phyloP scores from a whole-genome alignment of 148 eudicot species.

The Rhododendron vialii region DNA sequence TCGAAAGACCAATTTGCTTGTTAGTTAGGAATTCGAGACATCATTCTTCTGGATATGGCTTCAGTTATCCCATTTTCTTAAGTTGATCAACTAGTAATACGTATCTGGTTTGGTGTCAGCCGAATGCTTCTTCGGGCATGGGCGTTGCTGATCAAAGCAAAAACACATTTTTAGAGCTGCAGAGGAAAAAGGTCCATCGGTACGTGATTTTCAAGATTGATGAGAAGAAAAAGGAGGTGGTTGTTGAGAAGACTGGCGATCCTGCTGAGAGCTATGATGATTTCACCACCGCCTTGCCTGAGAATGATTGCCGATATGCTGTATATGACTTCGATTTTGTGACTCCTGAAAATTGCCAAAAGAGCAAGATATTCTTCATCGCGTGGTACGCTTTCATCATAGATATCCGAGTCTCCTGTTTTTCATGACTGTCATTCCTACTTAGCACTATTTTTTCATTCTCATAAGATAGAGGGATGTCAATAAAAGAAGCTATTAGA shows the following conservation, averaged over 20 bases:
- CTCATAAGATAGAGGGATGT: neutral
- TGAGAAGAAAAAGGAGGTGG: constrained; percentile 60
- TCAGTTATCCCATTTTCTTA: neutral
- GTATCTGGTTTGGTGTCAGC: constrained; percentile 28
- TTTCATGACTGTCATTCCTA: neutral
- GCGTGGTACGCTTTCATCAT: constrained; percentile 47
- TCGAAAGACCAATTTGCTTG: neutral
- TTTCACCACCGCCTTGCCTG: constrained; percentile 52
- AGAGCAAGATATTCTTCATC: constrained; percentile 84
- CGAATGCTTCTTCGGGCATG: constrained; percentile 55
- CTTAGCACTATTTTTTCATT: neutral
- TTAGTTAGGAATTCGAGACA: neutral
- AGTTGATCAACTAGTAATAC: neutral
- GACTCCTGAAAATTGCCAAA: constrained; percentile 65
- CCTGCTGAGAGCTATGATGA: constrained; percentile 60
- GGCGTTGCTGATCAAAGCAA: constrained; percentile 53
- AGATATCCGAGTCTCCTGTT: neutral
- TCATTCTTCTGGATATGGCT: neutral
- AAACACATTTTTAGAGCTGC: constrained; percentile 46
- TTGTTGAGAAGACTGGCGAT: constrained; percentile 65
- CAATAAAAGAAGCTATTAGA: neutral
- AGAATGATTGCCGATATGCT: constrained; percentile 66
- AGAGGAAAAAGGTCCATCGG: constrained; percentile 62
- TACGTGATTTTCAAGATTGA: constrained; percentile 68
- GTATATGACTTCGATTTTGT: constrained; percentile 71